phyloP scores from a whole-genome alignment of 495 filamentous ascomycete species.

The Penicillium arizonense region DNA sequence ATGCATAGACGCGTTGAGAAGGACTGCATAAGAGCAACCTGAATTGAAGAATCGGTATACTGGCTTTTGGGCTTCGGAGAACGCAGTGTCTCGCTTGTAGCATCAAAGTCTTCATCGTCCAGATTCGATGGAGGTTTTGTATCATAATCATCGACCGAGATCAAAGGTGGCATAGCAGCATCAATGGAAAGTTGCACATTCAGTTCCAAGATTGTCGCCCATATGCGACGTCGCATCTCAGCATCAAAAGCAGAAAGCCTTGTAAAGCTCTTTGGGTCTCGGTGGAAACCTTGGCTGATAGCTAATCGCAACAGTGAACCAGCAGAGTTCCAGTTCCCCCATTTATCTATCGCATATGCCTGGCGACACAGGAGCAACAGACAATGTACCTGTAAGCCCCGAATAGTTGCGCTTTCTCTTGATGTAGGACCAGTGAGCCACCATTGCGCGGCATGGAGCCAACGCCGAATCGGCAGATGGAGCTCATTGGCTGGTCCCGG shows the following conservation, averaged over 20 bases:
- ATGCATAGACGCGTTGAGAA: constrained; percentile 40
- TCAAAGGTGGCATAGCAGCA: constrained; percentile 45
- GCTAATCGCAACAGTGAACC: constrained; percentile 48
- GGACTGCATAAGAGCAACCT: constrained; percentile 42
- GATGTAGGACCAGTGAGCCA: constrained; percentile 52
- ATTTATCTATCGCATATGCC: constrained; percentile 39
- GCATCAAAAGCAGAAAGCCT: constrained; percentile 41
- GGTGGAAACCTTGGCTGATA: constrained; percentile 53
- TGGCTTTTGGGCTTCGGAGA: constrained; percentile 22
- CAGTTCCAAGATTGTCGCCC: constrained; percentile 58
- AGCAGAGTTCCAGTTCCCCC: constrained; percentile 47
- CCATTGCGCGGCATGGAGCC: constrained; percentile 52
- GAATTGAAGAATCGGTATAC: constrained; percentile 49
- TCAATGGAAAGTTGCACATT: constrained; percentile 49
- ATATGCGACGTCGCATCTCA: constrained; percentile 55
- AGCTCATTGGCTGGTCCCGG: constrained; percentile 23
- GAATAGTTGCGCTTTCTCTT: constrained; percentile 40
- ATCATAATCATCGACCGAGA: constrained; percentile 52
- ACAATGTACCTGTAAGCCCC: constrained; percentile 49
- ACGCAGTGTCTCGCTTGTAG: constrained; percentile 19
- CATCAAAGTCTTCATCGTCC: constrained; percentile 51
- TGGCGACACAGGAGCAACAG: constrained; percentile 49
- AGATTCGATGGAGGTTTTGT: constrained; percentile 49
- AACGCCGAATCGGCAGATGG: constrained; percentile 34
- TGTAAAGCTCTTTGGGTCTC: constrained; percentile 50